Evolutionary conservation across 495 filamentous ascomycete genomes (phyloP), one percentile per base, ranked within the genome.

Genomic region (Aspergillus wentii): DNA sequence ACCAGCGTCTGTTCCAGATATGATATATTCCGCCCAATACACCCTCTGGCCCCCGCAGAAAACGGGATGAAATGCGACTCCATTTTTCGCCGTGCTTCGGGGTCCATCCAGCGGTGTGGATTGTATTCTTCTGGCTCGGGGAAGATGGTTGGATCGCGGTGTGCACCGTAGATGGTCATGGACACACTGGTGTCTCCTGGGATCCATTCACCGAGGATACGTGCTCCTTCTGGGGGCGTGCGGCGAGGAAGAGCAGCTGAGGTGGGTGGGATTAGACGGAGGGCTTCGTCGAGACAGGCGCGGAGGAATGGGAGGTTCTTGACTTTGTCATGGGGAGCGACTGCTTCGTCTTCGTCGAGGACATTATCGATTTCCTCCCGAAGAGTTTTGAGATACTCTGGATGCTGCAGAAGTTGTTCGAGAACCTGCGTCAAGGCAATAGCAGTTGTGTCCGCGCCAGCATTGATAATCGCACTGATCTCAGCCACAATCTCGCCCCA

Each of bases 361-460:
- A 56, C 57, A 0, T 42, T 45, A 14, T 64, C 76, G 2, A 85
- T 56, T 47, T 85, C 80, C 20, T 67, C 28, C 9, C 72, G 69
- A 2, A 80, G 66, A 41, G 68, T 75, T 8, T 53, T 45, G 38
- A 79, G 56, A 1, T 49, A 48, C 5, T 62, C 44, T 0, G 75
- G 76, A 40, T 76, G 57, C 17, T 66, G 70, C 29, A 80, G 48
- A 0, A 84, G 62, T 15, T 66, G 56, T 49, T 72, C 79, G 38
- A 83, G 30, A 10, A 57, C 54, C 13, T 66, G 63, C 11, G 56
- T 56, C 30, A 77, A 38, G 1, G 65, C 66, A 15, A 71, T 64
- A 3, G 72, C 69, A 2, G 73, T 76, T 0, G 74, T 76, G 38
- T 70, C 73, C 7, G 60, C 59, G 1, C 74, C 74, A 5, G 69